Base-by-base conservation (phyloP, 1,139 yeast species). In the Yamadazyma atmosphaerica region DNA sequence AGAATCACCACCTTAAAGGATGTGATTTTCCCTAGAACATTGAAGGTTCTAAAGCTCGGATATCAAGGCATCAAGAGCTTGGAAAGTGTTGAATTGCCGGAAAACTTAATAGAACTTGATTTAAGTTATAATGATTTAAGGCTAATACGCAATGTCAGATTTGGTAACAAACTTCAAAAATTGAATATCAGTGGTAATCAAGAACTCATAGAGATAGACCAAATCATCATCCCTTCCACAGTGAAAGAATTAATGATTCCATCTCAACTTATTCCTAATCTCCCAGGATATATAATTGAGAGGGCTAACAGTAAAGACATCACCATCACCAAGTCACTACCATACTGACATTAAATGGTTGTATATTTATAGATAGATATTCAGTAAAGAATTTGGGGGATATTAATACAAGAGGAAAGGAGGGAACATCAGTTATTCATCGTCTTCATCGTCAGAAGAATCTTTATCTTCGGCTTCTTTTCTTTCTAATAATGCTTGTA, bases 401-500 rank as follows among this genome's bases (percentile, higher is more conserved):
- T 34, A 34, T 24, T 32, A 35, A 35, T 25, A 32, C 34, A 30
- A 32, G 19, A n/a, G n/a, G n/a, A n/a, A n/a, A n/a, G n/a, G n/a
- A n/a, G n/a, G n/a, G n/a, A n/a, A n/a, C n/a, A n/a, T n/a, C 39
- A 51, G 49, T 41, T 63, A 62, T 30, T 68, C 71, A 33, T 70
- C 74, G 26, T 71, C 75, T 45, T 69, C 76, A 40, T 70, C 76
- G 40, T 67, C 73, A 32, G 72, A 66, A 34, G 70, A 61, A 22
- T 63, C 70, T 50, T 64, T 65, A 39, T 72, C 76, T 48, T 71
- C 77, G 40, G 69, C 74, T 55, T 69, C 77, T 54, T 72, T 72
- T 47, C 72, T 65, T 51, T 72, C 77, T 81, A 92, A 84, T 52
- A 92, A 75, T 49, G 96, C 96, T 67, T 89, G 96, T 60, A 92